Percentiles rank a stretch among this genome's conserved stretches.
Conservation (phyloP, 331 rosid species). For the Pyracantha coccinea region DNA sequence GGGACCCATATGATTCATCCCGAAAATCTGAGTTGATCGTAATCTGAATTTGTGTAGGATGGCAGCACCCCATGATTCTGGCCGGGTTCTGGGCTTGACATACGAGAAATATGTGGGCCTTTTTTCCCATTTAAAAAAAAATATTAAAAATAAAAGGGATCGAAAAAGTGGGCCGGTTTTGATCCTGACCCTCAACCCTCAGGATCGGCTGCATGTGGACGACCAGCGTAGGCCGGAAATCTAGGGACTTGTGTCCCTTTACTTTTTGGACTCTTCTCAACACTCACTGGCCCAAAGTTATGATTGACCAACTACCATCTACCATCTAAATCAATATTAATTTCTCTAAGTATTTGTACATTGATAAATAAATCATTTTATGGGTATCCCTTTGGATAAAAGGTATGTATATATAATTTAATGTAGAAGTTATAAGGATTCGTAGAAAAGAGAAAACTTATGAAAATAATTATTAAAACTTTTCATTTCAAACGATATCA, state of each 20-base stretch:
- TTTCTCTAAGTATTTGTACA: background rate
- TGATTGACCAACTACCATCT: constrained; percentile 4
- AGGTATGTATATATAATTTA: no score
- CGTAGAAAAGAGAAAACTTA: background rate
- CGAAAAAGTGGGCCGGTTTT: constrained; percentile 20
- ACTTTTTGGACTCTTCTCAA: background rate
- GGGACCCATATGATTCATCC: no score
- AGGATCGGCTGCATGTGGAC: constrained; percentile 18
- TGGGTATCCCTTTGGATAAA: no score
- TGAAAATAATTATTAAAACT: background rate
- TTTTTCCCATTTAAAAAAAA: background rate
- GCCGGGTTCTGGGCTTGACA: constrained; percentile 12
- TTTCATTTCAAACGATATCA: background rate
- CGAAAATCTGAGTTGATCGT: background rate
- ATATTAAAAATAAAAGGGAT: background rate
- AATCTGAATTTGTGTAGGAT: background rate
- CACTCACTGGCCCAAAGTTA: background rate
- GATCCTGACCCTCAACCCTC: constrained; percentile 14
- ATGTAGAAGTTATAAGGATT: no score
- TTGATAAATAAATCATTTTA: no score
- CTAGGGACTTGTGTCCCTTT: background rate
- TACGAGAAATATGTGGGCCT: constrained; percentile 17
- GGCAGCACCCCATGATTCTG: constrained; percentile 5
- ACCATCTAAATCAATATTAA: background rate
- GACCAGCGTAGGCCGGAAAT: constrained; percentile 7